Percentiles rank a stretch among this genome's conserved stretches.
These are phyloP conservation scores for Quercus variabilis DNA, from an alignment of 306 rosid genomes.

Conservation along the genomic window DNA sequence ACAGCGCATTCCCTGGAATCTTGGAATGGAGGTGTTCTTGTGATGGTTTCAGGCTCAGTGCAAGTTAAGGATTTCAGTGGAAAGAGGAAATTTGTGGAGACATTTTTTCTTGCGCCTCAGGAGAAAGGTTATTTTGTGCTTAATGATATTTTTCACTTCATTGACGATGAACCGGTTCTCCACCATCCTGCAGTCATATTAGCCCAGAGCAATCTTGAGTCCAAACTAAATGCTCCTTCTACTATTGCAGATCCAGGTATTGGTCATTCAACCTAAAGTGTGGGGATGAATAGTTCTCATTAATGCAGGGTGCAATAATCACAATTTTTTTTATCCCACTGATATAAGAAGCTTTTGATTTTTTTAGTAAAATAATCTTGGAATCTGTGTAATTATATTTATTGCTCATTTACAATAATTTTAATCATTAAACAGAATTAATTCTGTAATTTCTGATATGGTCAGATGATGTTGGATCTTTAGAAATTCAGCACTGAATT, in stretches of 20 bases:
- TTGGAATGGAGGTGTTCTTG: slow-evolving; percentile 90
- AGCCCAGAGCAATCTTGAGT: slow-evolving; percentile 65
- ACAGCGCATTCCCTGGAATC: slow-evolving; percentile 83
- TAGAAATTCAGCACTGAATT: too few species aligned
- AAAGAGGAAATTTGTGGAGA: slow-evolving; percentile 83
- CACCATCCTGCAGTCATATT: slow-evolving; percentile 74
- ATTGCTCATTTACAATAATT: slow-evolving; percentile 1
- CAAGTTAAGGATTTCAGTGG: slow-evolving; percentile 59
- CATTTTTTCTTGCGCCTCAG: slow-evolving; percentile 97
- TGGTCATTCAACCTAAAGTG: neutral
- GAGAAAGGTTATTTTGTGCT: slow-evolving; percentile 90
- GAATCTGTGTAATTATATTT: neutral
- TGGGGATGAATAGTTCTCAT: neutral
- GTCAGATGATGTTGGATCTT: neutral
- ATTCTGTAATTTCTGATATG: neutral
- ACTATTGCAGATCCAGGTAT: slow-evolving; percentile 69
- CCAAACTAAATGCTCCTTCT: slow-evolving; percentile 45
- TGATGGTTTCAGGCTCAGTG: slow-evolving; percentile 92
- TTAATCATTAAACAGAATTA: neutral
- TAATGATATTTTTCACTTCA: slow-evolving; percentile 81
- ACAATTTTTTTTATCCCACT: neutral
- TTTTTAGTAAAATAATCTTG: neutral
- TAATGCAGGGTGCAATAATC: neutral
- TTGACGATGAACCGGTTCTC: slow-evolving; percentile 73
- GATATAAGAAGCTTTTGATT: neutral